Conservation (phyloP, 257 asterid species). For the Solanum boliviense region DNA sequence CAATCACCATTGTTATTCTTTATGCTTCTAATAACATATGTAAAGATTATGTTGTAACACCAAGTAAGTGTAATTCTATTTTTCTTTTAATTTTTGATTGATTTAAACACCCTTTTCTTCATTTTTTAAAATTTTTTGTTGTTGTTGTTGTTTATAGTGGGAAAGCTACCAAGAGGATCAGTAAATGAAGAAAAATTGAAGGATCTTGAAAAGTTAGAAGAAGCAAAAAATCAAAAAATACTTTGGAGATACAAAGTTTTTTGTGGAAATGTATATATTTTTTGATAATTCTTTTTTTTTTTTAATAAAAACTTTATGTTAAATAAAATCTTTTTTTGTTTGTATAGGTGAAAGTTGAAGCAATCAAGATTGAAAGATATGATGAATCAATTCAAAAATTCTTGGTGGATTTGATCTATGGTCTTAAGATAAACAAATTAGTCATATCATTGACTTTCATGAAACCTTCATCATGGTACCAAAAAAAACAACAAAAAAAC, state of each 20-base stretch:
- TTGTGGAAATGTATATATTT: conserved; percentile 20
- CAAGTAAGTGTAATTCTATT: conserved; percentile 24
- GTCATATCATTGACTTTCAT: conserved; percentile 48
- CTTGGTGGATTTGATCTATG: conserved; percentile 32
- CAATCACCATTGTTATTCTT: conserved; percentile 37
- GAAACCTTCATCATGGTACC: conserved; percentile 1
- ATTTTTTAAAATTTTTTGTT: neutral
- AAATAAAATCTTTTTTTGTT: neutral
- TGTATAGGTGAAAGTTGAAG: conserved; percentile 41
- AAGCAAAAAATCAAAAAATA: conserved; percentile 15
- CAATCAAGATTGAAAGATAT: conserved; percentile 25
- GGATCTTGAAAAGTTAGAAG: conserved; percentile 28
- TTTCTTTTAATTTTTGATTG: neutral
- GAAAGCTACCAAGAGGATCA: conserved; percentile 13
- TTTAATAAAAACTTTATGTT: neutral
- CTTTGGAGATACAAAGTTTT: conserved; percentile 25
- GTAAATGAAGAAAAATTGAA: conserved; percentile 38
- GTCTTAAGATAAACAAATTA: conserved; percentile 31
- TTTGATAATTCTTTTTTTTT: neutral
- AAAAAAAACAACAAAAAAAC: neutral
- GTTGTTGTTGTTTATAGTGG: neutral
- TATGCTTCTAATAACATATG: conserved; percentile 26
- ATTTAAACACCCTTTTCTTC: neutral
- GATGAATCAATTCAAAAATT: conserved; percentile 37
- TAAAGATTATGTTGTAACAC: conserved; percentile 52